Evolutionary conservation across 2,329 filamentous ascomycete species (phyloP).

Genomic region (Pyrenophora graminea): DNA sequence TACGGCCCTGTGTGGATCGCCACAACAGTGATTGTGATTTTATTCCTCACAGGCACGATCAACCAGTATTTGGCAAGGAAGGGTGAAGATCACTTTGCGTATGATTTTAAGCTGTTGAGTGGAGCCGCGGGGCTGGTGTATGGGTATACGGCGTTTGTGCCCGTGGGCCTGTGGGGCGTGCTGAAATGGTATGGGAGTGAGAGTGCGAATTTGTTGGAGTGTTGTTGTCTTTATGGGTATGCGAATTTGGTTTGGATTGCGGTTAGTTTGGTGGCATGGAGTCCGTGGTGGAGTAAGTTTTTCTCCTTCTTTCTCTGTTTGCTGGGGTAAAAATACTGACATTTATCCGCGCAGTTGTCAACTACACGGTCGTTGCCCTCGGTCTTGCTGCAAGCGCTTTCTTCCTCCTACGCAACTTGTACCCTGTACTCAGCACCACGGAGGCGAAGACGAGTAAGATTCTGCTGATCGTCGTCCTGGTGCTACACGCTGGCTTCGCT

Average conservation of each 20-base stretch:
- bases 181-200: slow-evolving; percentile 96
- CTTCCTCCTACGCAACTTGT: slow-evolving; percentile 49
- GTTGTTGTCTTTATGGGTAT: slow-evolving; percentile 95
- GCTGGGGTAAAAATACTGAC: too few relatives aligned
- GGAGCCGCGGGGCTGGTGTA: slow-evolving; percentile 92
- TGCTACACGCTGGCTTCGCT: slow-evolving; percentile 84
- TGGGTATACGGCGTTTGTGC: slow-evolving; percentile 84
- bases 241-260: slow-evolving; percentile 96
- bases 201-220: slow-evolving; percentile 89
- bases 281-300: slow-evolving; percentile 67
- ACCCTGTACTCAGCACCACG: slow-evolving; percentile 86
- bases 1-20: slow-evolving; percentile 99
- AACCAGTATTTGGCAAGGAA: slow-evolving; percentile 80
- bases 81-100: slow-evolving; percentile 74
- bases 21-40: slow-evolving; percentile 91
- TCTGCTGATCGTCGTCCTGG: slow-evolving; percentile 79
- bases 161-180: slow-evolving; percentile 81
- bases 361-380: slow-evolving; percentile 90
- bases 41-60: slow-evolving; percentile 94
- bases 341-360: slow-evolving; percentile 61
- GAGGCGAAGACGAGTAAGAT: slow-evolving; percentile 91
- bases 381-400: slow-evolving; percentile 46
- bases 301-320: not conserved
- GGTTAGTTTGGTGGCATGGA: slow-evolving; percentile 90
- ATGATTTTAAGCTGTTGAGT: slow-evolving; percentile 87